Evolutionary conservation across 768 basidiomycete genomes (phyloP).

Genomic region (Fomitopsis serialis): DNA sequence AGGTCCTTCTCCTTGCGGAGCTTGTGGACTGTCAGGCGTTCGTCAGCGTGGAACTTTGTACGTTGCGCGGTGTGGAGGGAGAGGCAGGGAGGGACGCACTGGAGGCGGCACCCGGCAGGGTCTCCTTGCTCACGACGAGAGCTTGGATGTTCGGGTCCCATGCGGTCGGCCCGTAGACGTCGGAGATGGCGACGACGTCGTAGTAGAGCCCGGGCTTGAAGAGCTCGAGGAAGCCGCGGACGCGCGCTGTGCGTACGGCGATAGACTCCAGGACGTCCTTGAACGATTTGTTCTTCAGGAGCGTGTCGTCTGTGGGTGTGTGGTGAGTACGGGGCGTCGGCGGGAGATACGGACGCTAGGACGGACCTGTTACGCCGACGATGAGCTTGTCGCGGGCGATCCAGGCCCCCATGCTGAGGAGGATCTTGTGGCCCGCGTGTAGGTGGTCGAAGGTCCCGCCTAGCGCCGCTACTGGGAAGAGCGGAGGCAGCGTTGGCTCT

Average conservation of each 20-base stretch:
- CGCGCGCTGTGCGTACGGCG: conserved; percentile 44
- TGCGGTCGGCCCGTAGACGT: conserved; percentile 90
- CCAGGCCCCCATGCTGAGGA: conserved; percentile 88
- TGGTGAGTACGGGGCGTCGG: background rate
- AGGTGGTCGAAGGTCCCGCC: conserved; percentile 99
- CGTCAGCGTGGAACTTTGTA: background rate
- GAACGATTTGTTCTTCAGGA: conserved; percentile 70
- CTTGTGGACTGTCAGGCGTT: conserved; percentile 53
- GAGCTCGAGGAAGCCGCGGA: conserved; percentile 63
- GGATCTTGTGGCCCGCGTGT: conserved; percentile 95
- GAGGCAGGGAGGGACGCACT: conserved; percentile 49
- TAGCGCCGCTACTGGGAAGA: conserved; percentile 69
- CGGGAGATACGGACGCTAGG: too few relatives aligned
- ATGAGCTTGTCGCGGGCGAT: conserved; percentile 77
- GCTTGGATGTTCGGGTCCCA: conserved; percentile 87
- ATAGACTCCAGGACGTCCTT: conserved; percentile 63
- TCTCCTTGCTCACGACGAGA: conserved; percentile 89
- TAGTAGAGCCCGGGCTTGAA: conserved; percentile 63
- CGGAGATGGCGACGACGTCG: conserved; percentile 69
- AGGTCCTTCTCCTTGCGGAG: conserved; percentile 52
- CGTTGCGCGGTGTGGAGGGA: background rate
- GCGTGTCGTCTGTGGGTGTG: conserved; percentile 48
- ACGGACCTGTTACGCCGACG: conserved; percentile 80
- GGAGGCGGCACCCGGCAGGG: conserved; percentile 64
- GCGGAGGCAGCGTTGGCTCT: conserved; percentile 18